Base-by-base conservation (phyloP, 345 rosid genomes). In the Cardamine occulta region DNA sequence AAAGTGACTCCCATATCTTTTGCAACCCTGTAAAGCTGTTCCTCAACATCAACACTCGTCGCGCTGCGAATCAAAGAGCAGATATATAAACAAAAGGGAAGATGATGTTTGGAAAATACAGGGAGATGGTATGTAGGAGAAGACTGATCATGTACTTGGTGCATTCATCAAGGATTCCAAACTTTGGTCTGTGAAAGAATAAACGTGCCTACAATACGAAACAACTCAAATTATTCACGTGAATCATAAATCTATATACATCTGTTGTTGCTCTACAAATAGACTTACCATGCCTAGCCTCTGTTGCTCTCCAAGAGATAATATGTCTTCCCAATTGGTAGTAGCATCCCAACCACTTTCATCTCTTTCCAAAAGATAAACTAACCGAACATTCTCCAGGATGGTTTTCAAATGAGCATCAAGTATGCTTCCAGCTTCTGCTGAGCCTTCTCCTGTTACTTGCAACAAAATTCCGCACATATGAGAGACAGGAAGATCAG, bases 281-380 rank as follows among this genome's bases (percentile, higher is more conserved):
- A 49, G 63, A 79, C 85, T 81, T 72, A 95, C 99, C 98, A 95
- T 93, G 76, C 99, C 97, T 67, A 95, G 82, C 80, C 99, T 88
- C 80, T 95, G 99, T 80, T 93, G 99, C 77, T 95, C 99, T 55
- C 99, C 99, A 7, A 95, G 97, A 70, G 99, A 95, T 15, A 95
- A 90, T 60, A 80, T 87, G 73, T 95, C 94, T 84, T 93, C 97
- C 99, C 99, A 95, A 71, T 89, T 88, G 42, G 79, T 70, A 63
- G 74, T 73, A 48, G 98, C 88, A 81, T 93, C 94, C 98, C 96
- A 95, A 56, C 94, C 94, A 62, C 85, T 83, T 75, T 82, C 89
- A 61, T 85, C 96, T 81, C 99, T 84, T 73, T 90, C 98, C 83
- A 93, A 75, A 54, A 95, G 93, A 85, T 95, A 95, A 69, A 78